These are phyloP conservation scores for Hyaloscypha hepaticicola DNA, from an alignment of 495 filamentous ascomycete genomes.

Conservation along the genomic window DNA sequence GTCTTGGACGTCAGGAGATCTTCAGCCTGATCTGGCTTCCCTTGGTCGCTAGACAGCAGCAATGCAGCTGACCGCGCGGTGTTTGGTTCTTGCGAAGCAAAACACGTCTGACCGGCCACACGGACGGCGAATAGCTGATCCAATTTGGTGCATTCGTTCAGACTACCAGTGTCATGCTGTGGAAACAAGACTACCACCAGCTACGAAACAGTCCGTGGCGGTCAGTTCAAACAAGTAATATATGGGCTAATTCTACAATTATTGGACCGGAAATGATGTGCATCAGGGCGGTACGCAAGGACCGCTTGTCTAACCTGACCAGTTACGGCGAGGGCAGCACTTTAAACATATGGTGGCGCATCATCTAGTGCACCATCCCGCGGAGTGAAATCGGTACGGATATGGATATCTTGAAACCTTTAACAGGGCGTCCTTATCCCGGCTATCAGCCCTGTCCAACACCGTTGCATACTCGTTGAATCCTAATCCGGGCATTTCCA, in stretches of 20 bases:
- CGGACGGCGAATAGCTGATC: not conserved
- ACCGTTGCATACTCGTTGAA: conserved; percentile 21
- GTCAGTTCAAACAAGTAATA: conserved; percentile 19
- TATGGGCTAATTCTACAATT: not conserved
- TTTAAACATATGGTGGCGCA: conserved; percentile 19
- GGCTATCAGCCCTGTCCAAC: conserved; percentile 25
- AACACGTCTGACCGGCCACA: conserved; percentile 5
- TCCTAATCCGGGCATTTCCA: conserved; percentile 20
- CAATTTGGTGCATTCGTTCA: not conserved
- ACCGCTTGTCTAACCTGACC: conserved; percentile 11
- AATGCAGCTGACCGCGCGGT: conserved; percentile 16
- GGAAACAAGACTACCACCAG: conserved; percentile 13
- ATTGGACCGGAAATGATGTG: conserved; percentile 26
- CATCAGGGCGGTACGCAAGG: conserved; percentile 26
- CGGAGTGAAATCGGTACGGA: not conserved
- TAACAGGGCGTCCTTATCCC: conserved; percentile 21
- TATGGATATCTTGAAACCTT: conserved; percentile 27
- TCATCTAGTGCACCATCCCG: conserved; percentile 4
- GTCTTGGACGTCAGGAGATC: not conserved
- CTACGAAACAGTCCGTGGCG: conserved; percentile 6
- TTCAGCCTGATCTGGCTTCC: conserved; percentile 20
- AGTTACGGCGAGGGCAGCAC: conserved; percentile 9
- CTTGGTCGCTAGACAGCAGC: not conserved
- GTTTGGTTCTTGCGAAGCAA: conserved; percentile 18
- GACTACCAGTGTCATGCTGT: conserved; percentile 1